A percentile compares a stretch with the other conserved stretches of the same genome.
Evolutionary conservation across 208 protist species (phyloP).

Genomic region (Leptomonas seymouri): DNA sequence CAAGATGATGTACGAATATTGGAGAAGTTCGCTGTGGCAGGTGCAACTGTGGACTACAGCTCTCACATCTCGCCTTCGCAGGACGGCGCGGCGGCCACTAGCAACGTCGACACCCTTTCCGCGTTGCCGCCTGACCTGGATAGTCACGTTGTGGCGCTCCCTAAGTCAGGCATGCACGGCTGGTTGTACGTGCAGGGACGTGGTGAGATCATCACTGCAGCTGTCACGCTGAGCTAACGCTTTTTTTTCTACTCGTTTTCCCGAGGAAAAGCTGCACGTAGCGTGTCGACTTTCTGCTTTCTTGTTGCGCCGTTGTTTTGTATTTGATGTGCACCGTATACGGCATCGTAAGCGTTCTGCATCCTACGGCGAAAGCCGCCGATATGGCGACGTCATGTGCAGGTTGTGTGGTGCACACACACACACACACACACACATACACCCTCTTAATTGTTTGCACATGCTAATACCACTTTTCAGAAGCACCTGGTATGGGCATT

Average conservation of each 20-base stretch:
- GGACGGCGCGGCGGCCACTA: background rate
- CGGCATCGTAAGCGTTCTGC: too few relatives aligned
- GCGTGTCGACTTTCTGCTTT: too few relatives aligned
- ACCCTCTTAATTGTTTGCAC: too few relatives aligned
- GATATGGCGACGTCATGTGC: too few relatives aligned
- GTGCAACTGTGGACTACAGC: background rate
- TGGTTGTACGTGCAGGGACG: constrained; percentile 39
- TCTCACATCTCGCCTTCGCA: too few relatives aligned
- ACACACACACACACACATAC: too few relatives aligned
- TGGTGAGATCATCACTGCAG: constrained; percentile 18
- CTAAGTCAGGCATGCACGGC: constrained; percentile 5
- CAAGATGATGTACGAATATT: constrained; percentile 13
- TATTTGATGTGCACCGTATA: too few relatives aligned
- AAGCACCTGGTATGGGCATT: background rate
- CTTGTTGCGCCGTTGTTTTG: too few relatives aligned
- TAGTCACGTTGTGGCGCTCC: constrained; percentile 13
- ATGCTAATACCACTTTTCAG: too few relatives aligned
- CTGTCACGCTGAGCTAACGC: constrained; percentile 8
- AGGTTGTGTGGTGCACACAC: too few relatives aligned
- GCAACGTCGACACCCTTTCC: background rate
- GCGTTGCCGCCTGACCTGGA: constrained; percentile 4
- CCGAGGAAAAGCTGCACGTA: too few relatives aligned
- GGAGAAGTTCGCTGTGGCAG: background rate
- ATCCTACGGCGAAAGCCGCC: too few relatives aligned
- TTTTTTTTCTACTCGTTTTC: background rate